Conservation (phyloP, 495 filamentous ascomycete genomes). For the Daldinia loculata region DNA sequence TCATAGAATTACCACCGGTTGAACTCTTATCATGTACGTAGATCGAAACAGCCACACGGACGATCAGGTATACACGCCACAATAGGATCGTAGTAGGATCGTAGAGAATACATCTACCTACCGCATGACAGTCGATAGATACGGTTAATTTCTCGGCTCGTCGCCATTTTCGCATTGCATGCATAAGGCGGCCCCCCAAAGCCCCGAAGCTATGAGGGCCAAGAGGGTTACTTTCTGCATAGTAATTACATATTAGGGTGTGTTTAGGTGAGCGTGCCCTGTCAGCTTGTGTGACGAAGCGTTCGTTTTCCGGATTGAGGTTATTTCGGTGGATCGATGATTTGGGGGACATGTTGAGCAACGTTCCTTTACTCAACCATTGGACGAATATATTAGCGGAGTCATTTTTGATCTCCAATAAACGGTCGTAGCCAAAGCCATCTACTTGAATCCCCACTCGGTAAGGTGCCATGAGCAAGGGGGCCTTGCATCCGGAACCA, state of each 20-base stretch:
- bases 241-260: constrained; percentile 21
- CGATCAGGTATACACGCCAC: background rate
- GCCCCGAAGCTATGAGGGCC: constrained; percentile 4
- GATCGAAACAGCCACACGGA: background rate
- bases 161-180: constrained; percentile 14
- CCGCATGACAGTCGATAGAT: background rate
- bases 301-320: constrained; percentile 19
- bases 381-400: constrained; percentile 23
- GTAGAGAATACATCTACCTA: constrained; percentile 3
- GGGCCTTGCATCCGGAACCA: constrained; percentile 31
- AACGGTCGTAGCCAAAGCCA: constrained; percentile 35
- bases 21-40: background rate
- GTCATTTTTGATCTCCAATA: constrained; percentile 33
- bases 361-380: constrained; percentile 19
- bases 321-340: constrained; percentile 13
- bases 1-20: background rate
- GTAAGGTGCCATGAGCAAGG: constrained; percentile 22
- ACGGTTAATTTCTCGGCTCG: constrained; percentile 22
- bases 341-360: constrained; percentile 18
- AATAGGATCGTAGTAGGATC: background rate
- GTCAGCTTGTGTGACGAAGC: constrained; percentile 22
- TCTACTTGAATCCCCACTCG: constrained; percentile 15
- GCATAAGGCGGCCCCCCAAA: constrained; percentile 10
- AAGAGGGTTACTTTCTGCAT: background rate
- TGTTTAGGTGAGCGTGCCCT: constrained; percentile 10